phyloP scores from a whole-genome alignment of 768 basidiomycete genomes.

The Pleurotus tuber-regium region DNA sequence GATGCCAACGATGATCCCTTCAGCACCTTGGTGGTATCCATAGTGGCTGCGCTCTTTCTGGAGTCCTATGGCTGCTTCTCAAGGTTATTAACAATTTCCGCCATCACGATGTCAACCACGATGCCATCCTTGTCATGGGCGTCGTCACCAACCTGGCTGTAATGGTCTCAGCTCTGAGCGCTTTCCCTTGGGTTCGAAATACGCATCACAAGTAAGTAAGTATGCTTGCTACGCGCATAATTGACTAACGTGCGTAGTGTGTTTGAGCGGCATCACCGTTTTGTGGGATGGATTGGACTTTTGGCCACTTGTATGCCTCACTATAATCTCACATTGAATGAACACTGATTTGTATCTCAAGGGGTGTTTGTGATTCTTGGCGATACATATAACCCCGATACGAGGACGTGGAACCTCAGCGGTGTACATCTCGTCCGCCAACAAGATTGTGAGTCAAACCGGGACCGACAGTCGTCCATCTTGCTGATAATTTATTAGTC shows the following conservation, averaged over 20 bases:
- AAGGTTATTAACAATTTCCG: constrained; percentile 59
- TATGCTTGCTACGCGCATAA: background rate
- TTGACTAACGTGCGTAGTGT: constrained; percentile 41
- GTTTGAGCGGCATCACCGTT: constrained; percentile 79
- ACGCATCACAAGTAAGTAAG: constrained; percentile 71
- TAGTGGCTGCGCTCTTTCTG: constrained; percentile 70
- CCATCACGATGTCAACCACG: constrained; percentile 45
- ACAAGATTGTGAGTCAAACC: constrained; percentile 46
- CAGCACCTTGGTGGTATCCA: constrained; percentile 82
- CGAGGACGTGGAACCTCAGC: constrained; percentile 54
- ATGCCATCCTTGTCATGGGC: constrained; percentile 59
- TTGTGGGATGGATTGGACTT: constrained; percentile 72
- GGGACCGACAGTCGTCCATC: no score
- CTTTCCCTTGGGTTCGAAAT: constrained; percentile 79
- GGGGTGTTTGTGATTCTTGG: constrained; percentile 69
- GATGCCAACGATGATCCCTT: constrained; percentile 11
- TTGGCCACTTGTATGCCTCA: constrained; percentile 39
- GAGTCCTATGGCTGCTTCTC: constrained; percentile 66
- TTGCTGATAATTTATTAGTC: constrained; percentile 23
- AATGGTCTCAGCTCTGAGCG: constrained; percentile 58
- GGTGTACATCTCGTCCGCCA: constrained; percentile 56
- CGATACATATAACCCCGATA: constrained; percentile 57
- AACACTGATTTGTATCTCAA: no score
- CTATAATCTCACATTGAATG: no score
- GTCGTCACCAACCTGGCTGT: constrained; percentile 56